These are phyloP conservation scores for Penicillium hesseltinei DNA, from an alignment of 2,329 filamentous ascomycete species.

Conservation along the genomic window DNA sequence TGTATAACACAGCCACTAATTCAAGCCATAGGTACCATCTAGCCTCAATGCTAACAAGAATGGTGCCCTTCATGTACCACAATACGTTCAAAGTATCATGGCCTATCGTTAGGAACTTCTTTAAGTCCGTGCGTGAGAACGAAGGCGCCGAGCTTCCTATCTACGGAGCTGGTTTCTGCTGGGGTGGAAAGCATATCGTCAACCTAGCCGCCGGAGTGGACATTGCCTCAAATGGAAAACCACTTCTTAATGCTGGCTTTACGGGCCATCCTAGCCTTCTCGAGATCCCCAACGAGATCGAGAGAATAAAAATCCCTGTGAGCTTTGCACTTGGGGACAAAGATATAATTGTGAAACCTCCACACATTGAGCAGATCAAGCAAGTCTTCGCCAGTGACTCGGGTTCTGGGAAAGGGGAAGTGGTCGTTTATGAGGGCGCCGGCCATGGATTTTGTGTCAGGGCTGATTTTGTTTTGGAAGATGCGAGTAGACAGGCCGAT, in stretches of 20 bases:
- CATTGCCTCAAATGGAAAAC: conserved; percentile 37
- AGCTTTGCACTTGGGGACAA: conserved; percentile 1
- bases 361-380: background rate
- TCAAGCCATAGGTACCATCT: background rate
- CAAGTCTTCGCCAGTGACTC: background rate
- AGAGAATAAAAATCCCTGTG: conserved; percentile 1
- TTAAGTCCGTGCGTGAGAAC: conserved; percentile 36
- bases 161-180: conserved; percentile 61
- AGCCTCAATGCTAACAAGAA: background rate
- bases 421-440: conserved; percentile 26
- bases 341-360: background rate
- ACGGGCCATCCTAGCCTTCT: conserved; percentile 3
- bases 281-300: background rate
- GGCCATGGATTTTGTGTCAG: conserved; percentile 32
- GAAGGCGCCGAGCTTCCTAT: conserved; percentile 42
- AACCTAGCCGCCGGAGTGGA: conserved; percentile 46
- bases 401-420: conserved; percentile 43
- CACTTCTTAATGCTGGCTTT: background rate
- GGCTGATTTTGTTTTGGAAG: conserved; percentile 22
- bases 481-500: conserved; percentile 22
- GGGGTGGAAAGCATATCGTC: conserved; percentile 59
- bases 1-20: background rate
- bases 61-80: background rate
- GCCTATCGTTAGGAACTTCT: conserved; percentile 41
- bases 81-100: conserved; percentile 20